Percentiles rank a stretch among this genome's conserved stretches.
phyloP scores from a whole-genome alignment of 768 basidiomycete species.

The Mycena epipterygia region DNA sequence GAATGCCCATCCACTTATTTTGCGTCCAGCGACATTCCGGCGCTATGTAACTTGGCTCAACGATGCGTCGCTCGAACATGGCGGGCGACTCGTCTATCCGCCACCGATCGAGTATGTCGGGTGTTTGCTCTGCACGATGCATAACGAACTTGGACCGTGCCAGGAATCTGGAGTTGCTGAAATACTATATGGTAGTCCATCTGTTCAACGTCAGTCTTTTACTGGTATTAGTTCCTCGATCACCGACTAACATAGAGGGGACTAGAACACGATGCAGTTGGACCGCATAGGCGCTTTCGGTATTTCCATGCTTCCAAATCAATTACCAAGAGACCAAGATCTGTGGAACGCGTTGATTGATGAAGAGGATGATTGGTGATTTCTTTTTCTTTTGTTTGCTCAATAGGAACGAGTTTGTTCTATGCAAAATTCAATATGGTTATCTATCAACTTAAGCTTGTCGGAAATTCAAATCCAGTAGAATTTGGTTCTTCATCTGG shows the following conservation, averaged over 20 bases:
- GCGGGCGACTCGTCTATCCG: constrained; percentile 25
- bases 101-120: constrained; percentile 19
- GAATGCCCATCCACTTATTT: background rate
- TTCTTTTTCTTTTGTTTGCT: constrained; percentile 56
- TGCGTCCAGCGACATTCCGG: background rate
- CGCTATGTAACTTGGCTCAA: constrained; percentile 27
- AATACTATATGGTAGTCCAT: constrained; percentile 18
- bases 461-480: too few relatives aligned
- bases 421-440: too few relatives aligned
- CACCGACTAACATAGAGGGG: background rate
- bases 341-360: constrained; percentile 14
- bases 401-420: too few relatives aligned
- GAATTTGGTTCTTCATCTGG: too few relatives aligned
- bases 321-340: background rate
- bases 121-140: too few relatives aligned
- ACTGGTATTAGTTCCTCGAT: background rate
- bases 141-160: background rate
- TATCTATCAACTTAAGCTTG: too few relatives aligned
- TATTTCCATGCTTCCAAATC: constrained; percentile 2
- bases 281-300: background rate
- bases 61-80: constrained; percentile 22
- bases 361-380: constrained; percentile 71
- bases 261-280: constrained; percentile 13
- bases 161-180: constrained; percentile 22
- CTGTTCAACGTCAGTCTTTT: constrained; percentile 13